These are phyloP conservation scores for Euphrasia arctica DNA, from an alignment of 305 asterid genomes.

Conservation along the genomic window DNA sequence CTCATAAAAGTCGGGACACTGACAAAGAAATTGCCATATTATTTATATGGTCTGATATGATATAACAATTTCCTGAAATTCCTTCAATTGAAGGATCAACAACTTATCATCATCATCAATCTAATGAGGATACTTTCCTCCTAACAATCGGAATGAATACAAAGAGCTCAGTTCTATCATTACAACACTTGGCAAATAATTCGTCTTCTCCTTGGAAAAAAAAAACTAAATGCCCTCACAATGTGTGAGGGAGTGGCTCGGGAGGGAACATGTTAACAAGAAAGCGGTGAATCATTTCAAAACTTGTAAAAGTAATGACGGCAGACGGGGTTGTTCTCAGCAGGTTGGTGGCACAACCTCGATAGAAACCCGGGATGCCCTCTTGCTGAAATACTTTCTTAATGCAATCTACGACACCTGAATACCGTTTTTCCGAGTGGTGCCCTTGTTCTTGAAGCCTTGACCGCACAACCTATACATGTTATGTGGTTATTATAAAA, in stretches of 20 bases:
- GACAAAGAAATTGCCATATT: not conserved
- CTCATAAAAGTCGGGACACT: not conserved
- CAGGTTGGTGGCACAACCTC: slow-evolving; percentile 94
- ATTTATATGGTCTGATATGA: not conserved
- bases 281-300: slow-evolving; percentile 95
- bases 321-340: slow-evolving; percentile 98
- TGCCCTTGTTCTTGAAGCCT: slow-evolving; percentile 98
- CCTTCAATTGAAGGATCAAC: slow-evolving; percentile 13
- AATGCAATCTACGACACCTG: slow-evolving; percentile 80
- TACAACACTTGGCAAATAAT: not conserved
- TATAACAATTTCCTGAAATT: slow-evolving; percentile 5
- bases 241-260: slow-evolving; percentile 52
- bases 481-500: not conserved
- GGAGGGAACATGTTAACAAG: slow-evolving; percentile 66
- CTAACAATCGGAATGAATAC: slow-evolving; percentile 1
- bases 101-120: slow-evolving; percentile 35
- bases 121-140: slow-evolving; percentile 4
- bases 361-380: slow-evolving; percentile 80
- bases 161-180: not conserved
- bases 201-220: too few species aligned
- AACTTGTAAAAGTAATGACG: slow-evolving; percentile 94
- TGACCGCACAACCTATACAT: slow-evolving; percentile 80
- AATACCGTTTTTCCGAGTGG: slow-evolving; percentile 84
- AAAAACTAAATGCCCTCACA: not conserved
- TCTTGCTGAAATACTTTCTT: slow-evolving; percentile 72